Evolutionary conservation across 441 rosid genomes (phyloP), one percentile per base, ranked within the genome.

Genomic region (Hura crepitans): DNA sequence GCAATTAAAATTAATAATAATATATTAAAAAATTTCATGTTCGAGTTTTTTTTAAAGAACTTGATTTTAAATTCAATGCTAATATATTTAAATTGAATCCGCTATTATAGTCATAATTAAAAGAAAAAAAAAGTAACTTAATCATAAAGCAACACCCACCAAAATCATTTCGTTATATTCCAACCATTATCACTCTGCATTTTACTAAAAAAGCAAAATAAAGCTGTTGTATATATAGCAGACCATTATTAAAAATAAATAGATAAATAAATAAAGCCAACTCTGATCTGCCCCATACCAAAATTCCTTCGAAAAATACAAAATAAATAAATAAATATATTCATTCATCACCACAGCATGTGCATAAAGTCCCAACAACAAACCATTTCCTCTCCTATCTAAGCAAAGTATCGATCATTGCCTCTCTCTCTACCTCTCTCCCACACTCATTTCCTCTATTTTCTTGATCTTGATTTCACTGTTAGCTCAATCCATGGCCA

Each of bases 381-480:
- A 50, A 61, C 49, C 61, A 50, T 27, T 65, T 68, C 66, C 65
- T 72, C 66, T 25, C 28, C 67, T 14, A 39, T 65, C 59, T 72
- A 81, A 85, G 84, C 75, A 77, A 83, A 78, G 86, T 51, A 81
- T 78, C 86, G 65, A 35, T 23, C 10, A 17, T 51, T 1, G 4
- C 1, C 33, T 31, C 55, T 20, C 46, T 31, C 66, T 13, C 25
- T 1, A 5, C 2, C 33, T 27, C 55, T 20, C 46, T 28, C 63
- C 14, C 25, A 47, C 11, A n/a, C 30, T 6, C 27, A 35, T 23
- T 20, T 18, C 42, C 28, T 56, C 43, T 46, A 17, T 6, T n/a
- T 23, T 59, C 59, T 39, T 23, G 47, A 42, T 45, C 33, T 65
- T 31, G 30, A 30, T 67, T 27, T 68, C 64, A 20, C 3, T 39